These are phyloP conservation scores for Cladosporium cucumerinum DNA, from an alignment of 2,329 filamentous ascomycete species.

Conservation along the genomic window DNA sequence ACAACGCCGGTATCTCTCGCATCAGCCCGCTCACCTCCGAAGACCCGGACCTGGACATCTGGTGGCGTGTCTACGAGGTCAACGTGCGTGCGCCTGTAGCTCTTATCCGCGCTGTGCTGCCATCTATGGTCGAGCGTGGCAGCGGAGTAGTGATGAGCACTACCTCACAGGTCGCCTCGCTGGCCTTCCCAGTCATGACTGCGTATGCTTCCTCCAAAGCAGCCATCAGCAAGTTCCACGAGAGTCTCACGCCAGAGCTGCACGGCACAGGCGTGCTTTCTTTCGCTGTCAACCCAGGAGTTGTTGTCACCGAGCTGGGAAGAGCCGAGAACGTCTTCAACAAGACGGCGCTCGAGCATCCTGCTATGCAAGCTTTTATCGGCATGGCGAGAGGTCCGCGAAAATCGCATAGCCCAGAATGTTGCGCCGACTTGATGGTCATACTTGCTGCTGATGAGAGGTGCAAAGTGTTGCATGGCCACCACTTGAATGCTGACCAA, in stretches of 20 bases:
- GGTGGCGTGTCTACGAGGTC: slow-evolving; percentile 28
- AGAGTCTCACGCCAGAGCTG: slow-evolving; percentile 22
- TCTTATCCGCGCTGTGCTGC: slow-evolving; percentile 25
- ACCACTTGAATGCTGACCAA: slow-evolving; percentile 22
- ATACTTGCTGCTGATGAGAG: slow-evolving; percentile 22
- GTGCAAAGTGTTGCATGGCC: slow-evolving; percentile 20
- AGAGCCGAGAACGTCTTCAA: slow-evolving; percentile 21
- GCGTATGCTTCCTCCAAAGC: slow-evolving; percentile 27
- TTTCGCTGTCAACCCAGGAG: slow-evolving; percentile 24
- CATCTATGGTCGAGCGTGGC: slow-evolving; percentile 22
- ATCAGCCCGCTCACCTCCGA: slow-evolving; percentile 17
- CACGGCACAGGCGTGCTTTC: slow-evolving; percentile 21
- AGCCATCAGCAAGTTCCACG: slow-evolving; percentile 28
- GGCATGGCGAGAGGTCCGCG: background rate
- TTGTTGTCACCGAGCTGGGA: slow-evolving; percentile 22
- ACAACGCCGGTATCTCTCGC: slow-evolving; percentile 22
- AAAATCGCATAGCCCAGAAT: slow-evolving; percentile 19
- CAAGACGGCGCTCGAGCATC: slow-evolving; percentile 18
- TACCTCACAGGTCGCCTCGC: slow-evolving; percentile 17
- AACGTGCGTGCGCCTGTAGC: slow-evolving; percentile 26
- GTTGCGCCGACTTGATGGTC: slow-evolving; percentile 22
- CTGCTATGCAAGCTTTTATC: slow-evolving; percentile 17
- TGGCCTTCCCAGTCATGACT: slow-evolving; percentile 23
- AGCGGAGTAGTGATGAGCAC: slow-evolving; percentile 22
- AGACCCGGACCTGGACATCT: slow-evolving; percentile 23